These are phyloP conservation scores for Carex parvula DNA, from an alignment of 176 grass and related monocot genomes.

Conservation along the genomic window DNA sequence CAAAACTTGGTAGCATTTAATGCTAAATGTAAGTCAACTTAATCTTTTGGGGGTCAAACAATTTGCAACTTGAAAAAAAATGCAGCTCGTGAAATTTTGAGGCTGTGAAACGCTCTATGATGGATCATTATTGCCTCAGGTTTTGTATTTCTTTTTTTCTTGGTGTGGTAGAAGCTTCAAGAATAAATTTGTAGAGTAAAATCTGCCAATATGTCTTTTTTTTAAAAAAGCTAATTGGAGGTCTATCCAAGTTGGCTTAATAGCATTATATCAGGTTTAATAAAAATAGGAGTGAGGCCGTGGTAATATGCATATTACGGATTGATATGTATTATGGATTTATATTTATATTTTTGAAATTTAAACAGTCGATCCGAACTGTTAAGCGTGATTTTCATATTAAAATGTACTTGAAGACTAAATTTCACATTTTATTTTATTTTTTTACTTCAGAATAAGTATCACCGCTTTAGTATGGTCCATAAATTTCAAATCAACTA, in stretches of 20 bases:
- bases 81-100: conserved; percentile 6
- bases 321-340: too few relatives aligned
- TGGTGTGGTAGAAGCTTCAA: not conserved
- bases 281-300: too few relatives aligned
- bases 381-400: too few relatives aligned
- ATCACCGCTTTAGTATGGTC: too few relatives aligned
- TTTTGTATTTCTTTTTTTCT: not conserved
- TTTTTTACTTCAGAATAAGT: too few relatives aligned
- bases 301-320: too few relatives aligned
- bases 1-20: not conserved
- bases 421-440: too few relatives aligned
- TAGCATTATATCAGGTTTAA: too few relatives aligned
- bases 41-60: not conserved
- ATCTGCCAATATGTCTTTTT: not conserved
- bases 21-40: conserved; percentile 16
- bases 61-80: not conserved
- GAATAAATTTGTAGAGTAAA: not conserved
- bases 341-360: too few relatives aligned
- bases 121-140: not conserved
- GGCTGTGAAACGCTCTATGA: not conserved
- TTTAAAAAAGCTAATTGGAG: not conserved
- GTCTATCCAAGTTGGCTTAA: not conserved
- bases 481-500: too few relatives aligned
- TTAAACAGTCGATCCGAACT: too few relatives aligned
- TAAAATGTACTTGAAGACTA: too few relatives aligned